Percentiles rank a stretch among this genome's conserved stretches.
These are phyloP conservation scores for Nakazawaea laoshanensis DNA, from an alignment of 805 yeast genomes.

Conservation along the genomic window DNA sequence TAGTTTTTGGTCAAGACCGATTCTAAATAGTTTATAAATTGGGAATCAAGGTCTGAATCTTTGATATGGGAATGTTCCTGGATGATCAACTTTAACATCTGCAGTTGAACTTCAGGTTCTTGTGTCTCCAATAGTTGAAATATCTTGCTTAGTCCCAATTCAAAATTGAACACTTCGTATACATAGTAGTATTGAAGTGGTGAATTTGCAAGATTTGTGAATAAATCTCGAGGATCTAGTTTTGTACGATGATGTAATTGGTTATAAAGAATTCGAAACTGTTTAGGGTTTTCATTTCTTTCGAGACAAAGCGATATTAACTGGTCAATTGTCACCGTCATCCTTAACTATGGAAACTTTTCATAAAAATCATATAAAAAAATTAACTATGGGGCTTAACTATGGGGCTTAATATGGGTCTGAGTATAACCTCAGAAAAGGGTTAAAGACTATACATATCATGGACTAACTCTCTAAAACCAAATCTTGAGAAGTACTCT, in stretches of 20 bases:
- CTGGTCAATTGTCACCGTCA: slow-evolving; percentile 4
- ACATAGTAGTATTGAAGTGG: slow-evolving; percentile 6
- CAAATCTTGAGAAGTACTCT: slow-evolving; percentile 5
- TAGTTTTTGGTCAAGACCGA: background rate
- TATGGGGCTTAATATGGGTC: too few species aligned
- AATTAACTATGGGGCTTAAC: too few species aligned
- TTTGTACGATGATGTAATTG: slow-evolving; percentile 4
- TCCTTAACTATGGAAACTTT: background rate
- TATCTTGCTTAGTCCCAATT: slow-evolving; percentile 5
- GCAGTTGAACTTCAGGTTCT: background rate
- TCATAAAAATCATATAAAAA: too few species aligned
- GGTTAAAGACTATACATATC: background rate
- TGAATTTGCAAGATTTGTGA: background rate
- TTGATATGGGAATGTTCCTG: slow-evolving; percentile 2
- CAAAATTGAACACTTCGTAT: slow-evolving; percentile 7
- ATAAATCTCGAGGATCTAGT: slow-evolving; percentile 3
- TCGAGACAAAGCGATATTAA: slow-evolving; percentile 2
- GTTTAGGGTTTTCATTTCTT: slow-evolving; percentile 6
- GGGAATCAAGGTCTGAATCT: slow-evolving; percentile 1
- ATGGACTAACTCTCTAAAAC: too few species aligned
- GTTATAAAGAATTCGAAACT: slow-evolving; percentile 7
- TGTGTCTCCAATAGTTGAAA: background rate
- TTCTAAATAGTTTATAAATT: slow-evolving; percentile 6
- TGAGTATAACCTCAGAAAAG: too few species aligned
- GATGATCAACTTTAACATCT: slow-evolving; percentile 3